Evolutionary conservation across 2,329 filamentous ascomycete genomes (phyloP), one percentile per base, ranked within the genome.

Genomic region (Venturia oleaginea): DNA sequence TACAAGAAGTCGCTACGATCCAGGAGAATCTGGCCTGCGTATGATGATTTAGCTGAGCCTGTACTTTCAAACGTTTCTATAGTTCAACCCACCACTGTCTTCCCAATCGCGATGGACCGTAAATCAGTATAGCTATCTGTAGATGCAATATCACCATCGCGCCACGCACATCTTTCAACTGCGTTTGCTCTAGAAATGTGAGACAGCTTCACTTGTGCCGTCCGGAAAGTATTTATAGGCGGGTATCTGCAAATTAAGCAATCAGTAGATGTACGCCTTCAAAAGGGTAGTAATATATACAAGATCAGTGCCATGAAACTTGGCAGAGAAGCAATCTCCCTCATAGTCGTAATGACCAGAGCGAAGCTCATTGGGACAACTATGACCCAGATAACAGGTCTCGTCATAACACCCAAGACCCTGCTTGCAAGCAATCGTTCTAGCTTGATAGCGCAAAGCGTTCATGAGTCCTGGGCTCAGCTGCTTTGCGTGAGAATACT

Each of bases 371-470:
- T 62, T 42, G 17, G 43, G 40, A 32, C 60, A 62, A n/a, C 37
- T 43, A 48, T 62, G 60, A 1, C 78, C 78, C 48, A 75, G 67
- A 46, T 75, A 76, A 68, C 78, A 80, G 42, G 77, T 71, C 46
- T 76, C 67, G 48, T 78, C 75, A 37, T 75, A 70, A 64, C 78
- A 80, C 19, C 69, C 68, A n/a, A 62, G 62, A 22, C 70, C 68
- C 19, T 74, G 69, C 34, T 73, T 72, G 66, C 78, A 80, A 6
- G 70, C 69, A 11, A 76, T 68, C 11, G 70, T 74, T n/a, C 78
- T 70, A 2, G 78, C 75, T 65, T 78, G 78, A 64, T 78, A 75
- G 55, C 72, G 74, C 40, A 80, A 68, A 5, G 77, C 76, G 22
- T 74, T 71, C 54, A 72, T 66, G 65, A 79, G 78, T 4, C 70